phyloP scores from a whole-genome alignment of 495 filamentous ascomycete species.

The Pyrenula aspistea region DNA sequence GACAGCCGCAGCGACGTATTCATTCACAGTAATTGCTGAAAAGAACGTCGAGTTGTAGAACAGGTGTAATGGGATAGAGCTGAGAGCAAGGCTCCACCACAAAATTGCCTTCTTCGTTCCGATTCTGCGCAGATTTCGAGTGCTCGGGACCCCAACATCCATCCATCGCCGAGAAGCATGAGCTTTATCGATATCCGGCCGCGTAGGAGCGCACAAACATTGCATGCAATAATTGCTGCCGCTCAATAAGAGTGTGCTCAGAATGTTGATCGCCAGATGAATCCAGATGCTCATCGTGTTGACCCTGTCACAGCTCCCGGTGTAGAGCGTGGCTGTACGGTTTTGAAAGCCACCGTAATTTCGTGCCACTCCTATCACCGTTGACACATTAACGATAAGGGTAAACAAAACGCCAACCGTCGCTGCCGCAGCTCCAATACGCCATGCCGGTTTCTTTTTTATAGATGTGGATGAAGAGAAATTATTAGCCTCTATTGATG shows the following conservation, averaged over 20 bases:
- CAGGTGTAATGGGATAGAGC: not conserved
- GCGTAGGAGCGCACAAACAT: constrained; percentile 37
- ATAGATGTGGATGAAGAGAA: too few relatives aligned
- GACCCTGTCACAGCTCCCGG: not conserved
- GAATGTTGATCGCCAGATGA: constrained; percentile 21
- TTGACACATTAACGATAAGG: too few relatives aligned
- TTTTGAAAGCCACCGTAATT: too few relatives aligned
- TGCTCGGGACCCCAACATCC: constrained; percentile 39
- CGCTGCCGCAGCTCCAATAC: too few relatives aligned
- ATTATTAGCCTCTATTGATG: too few relatives aligned
- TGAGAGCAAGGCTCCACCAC: constrained; percentile 16
- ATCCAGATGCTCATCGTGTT: not conserved
- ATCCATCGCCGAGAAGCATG: constrained; percentile 34
- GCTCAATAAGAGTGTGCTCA: constrained; percentile 21
- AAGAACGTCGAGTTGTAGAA: constrained; percentile 28
- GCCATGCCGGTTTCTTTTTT: too few relatives aligned
- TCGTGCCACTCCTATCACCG: too few relatives aligned
- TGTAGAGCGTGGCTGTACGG: too few relatives aligned
- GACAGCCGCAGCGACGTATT: constrained; percentile 20
- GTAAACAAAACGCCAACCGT: too few relatives aligned
- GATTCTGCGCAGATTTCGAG: constrained; percentile 32
- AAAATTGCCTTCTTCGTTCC: constrained; percentile 21
- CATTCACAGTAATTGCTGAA: constrained; percentile 20
- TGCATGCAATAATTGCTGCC: constrained; percentile 30
- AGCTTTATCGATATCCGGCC: constrained; percentile 33